Base-by-base conservation (phyloP, 31 red algal species). In the Odonthalia washingtoniensis region DNA sequence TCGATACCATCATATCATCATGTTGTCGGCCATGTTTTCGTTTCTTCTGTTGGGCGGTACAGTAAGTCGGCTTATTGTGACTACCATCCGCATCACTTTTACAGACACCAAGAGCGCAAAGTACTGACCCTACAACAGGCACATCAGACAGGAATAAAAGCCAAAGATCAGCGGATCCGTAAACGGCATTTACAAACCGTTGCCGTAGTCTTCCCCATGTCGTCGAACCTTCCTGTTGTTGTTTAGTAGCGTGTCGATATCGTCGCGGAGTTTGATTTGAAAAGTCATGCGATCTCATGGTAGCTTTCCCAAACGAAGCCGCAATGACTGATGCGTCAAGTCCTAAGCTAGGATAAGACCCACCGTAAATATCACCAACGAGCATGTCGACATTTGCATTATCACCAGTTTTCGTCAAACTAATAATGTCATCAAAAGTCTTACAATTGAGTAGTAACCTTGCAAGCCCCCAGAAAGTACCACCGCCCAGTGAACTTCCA, bases 281-380 rank as follows among this genome's bases (percentile, higher is more conserved):
- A 24, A 60, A 39, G 72, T 65, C 65, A 27, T 93, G 78, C 27
- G 84, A 82, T 32, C 89, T 77, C 91, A 96, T 94, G 9, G 92
- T 95, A 3, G 93, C 91, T 63, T 98, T 98, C 26, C 97, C 97
- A 84, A 98, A 98, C 46, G 97, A 98, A 1, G 97, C 87, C 0
- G 97, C 97, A 81, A 98, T 96, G 14, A 98, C 78, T 46, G 72
- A 85, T 16, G 97, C 70, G 34, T 87, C 86, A 35, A 98, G 87
- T 1, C 97, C 97, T 9, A 97, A 36, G 38, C 52, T 87, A 32
- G 49, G 81, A 72, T 96, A 98, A 30, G 80, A 65, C 4, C 88
- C 91, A 43, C 97, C 97, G 66, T 98, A 98, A 35, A 98, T 98
- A 70, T 98, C 97, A 40, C 97, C 97, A 14, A 98, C 97, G 41